phyloP scores from a whole-genome alignment of 768 basidiomycete genomes.

The Boletus vinaceobasis region DNA sequence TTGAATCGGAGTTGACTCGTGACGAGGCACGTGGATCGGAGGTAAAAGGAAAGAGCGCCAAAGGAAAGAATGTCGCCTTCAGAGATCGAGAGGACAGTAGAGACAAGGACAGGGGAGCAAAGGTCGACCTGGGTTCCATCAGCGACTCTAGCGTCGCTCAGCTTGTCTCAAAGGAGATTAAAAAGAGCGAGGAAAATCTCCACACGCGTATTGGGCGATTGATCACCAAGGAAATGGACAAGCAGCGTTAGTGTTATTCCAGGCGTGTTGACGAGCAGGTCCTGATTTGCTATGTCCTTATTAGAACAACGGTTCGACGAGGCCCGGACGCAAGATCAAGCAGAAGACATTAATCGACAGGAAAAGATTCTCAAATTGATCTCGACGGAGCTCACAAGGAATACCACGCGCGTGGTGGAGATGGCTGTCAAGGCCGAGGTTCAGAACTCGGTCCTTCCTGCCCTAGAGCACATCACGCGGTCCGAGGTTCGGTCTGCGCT shows the following conservation, averaged over 20 bases:
- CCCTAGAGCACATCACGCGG: conserved; percentile 78
- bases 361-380: conserved; percentile 89
- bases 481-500: conserved; percentile 75
- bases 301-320: conserved; percentile 84
- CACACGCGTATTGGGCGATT: conserved; percentile 74
- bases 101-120: conserved; percentile 34
- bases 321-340: conserved; percentile 70
- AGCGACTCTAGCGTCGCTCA: conserved; percentile 57
- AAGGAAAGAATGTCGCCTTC: conserved; percentile 59
- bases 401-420: conserved; percentile 86
- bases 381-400: conserved; percentile 80
- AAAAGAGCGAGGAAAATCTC: conserved; percentile 77
- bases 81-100: conserved; percentile 54
- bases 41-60: conserved; percentile 45
- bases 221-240: conserved; percentile 85
- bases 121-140: conserved; percentile 29
- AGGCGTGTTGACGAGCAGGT: background rate
- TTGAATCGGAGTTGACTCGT: conserved; percentile 58
- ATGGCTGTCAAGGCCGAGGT: conserved; percentile 85
- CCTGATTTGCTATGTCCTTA: conserved; percentile 2
- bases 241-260: conserved; percentile 62
- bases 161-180: conserved; percentile 71
- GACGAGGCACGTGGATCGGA: conserved; percentile 57
- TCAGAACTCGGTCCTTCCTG: conserved; percentile 77
- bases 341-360: conserved; percentile 78